Percentiles rank a stretch among this genome's conserved stretches.
phyloP scores from a whole-genome alignment of 768 basidiomycete species.

The Guyanaporus albipodus region DNA sequence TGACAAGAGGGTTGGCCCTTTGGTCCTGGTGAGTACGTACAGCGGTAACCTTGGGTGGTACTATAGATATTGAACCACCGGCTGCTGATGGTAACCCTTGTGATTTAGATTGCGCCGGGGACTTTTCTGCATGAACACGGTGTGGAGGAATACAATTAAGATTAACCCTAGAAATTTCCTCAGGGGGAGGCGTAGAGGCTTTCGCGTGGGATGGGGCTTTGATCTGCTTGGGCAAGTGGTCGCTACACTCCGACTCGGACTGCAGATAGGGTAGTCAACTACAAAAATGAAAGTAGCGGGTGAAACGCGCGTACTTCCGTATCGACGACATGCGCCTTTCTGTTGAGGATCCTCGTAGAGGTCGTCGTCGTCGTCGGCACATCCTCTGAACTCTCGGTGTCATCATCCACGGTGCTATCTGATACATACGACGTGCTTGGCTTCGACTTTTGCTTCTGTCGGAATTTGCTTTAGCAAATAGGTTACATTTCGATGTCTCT shows the following conservation, averaged over 20 bases:
- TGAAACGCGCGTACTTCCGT: conserved; percentile 12
- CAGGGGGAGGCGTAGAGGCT: not conserved
- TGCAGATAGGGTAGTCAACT: conserved; percentile 1
- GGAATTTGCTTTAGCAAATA: not conserved
- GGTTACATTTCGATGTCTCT: not conserved
- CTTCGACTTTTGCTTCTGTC: conserved; percentile 19
- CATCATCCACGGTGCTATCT: conserved; percentile 6
- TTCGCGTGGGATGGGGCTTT: conserved; percentile 3
- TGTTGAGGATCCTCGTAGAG: conserved; percentile 1
- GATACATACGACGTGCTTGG: conserved; percentile 5
- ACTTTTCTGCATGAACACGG: conserved; percentile 6
- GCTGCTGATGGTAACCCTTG: conserved; percentile 2
- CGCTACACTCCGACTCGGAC: conserved; percentile 18
- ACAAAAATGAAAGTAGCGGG: not conserved
- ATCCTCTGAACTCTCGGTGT: conserved; percentile 10
- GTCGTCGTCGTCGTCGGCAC: not conserved
- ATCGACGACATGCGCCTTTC: conserved; percentile 1
- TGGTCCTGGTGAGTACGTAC: conserved; percentile 32
- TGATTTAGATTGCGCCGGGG: conserved; percentile 1
- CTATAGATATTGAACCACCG: conserved; percentile 1
- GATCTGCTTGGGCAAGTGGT: not conserved
- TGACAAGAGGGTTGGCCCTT: conserved; percentile 30
- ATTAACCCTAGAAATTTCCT: conserved; percentile 13
- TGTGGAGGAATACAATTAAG: not conserved
- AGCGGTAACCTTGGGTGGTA: conserved; percentile 13